A percentile compares a stretch with the other conserved stretches of the same genome.
These are phyloP conservation scores for Hippophae rhamnoides DNA, from an alignment of 306 rosid genomes.

Conservation along the genomic window DNA sequence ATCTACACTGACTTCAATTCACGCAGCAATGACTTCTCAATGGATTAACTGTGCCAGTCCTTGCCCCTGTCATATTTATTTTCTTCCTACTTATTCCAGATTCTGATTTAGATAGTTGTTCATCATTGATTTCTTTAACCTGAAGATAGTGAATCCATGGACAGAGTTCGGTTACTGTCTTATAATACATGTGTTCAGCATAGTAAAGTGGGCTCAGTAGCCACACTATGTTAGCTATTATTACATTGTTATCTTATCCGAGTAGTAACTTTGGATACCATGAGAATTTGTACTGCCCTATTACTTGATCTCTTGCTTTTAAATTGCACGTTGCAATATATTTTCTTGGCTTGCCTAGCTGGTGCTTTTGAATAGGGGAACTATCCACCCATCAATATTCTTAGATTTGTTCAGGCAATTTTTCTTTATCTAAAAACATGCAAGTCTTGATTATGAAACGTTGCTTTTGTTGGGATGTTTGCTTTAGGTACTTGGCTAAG, in stretches of 20 bases:
- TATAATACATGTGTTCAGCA: neutral
- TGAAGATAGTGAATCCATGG: neutral
- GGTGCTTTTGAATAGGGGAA: neutral
- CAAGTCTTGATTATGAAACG: conserved; percentile 8
- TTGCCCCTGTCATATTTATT: neutral
- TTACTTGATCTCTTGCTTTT: conserved; percentile 7
- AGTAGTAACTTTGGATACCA: neutral
- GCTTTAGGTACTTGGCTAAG: conserved; percentile 74
- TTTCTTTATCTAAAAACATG: neutral
- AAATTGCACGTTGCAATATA: conserved; percentile 2
- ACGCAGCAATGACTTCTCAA: conserved; percentile 4
- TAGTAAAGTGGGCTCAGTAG: neutral
- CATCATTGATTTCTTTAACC: too few species aligned
- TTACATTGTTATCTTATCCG: neutral
- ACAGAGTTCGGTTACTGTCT: neutral
- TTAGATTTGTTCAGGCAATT: neutral
- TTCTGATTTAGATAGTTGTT: neutral
- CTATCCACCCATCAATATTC: neutral
- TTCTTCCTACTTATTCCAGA: conserved; percentile 3
- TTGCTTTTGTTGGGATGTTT: conserved; percentile 11
- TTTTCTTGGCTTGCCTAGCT: neutral
- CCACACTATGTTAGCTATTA: neutral
- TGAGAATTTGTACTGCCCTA: neutral
- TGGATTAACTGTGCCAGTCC: neutral
- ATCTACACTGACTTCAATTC: conserved; percentile 9